Percentiles rank a stretch among this genome's conserved stretches.
These are phyloP conservation scores for Retiboletus flavoniger DNA, from an alignment of 1,284 basidiomycete genomes.

Conservation along the genomic window DNA sequence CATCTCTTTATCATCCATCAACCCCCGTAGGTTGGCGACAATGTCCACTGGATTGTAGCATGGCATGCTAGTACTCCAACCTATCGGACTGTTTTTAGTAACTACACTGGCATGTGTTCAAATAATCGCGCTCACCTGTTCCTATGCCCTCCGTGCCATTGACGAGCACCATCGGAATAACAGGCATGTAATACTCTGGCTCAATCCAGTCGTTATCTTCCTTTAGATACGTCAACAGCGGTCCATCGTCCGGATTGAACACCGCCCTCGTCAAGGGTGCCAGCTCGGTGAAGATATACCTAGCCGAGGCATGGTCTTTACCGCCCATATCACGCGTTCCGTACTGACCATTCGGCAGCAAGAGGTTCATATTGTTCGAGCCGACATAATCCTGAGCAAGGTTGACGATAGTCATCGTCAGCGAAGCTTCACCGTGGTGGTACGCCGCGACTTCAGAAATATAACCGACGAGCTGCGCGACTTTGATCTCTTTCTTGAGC, in stretches of 20 bases:
- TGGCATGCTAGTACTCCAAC: constrained; percentile 95
- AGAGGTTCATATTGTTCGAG: constrained; percentile 93
- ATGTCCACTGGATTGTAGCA: constrained; percentile 94
- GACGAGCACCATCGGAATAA: constrained; percentile 86
- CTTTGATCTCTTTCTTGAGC: constrained; percentile 92
- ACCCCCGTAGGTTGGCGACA: constrained; percentile 80
- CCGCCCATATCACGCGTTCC: constrained; percentile 91
- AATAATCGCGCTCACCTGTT: constrained; percentile 60
- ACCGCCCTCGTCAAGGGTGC: constrained; percentile 76
- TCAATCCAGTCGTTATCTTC: constrained; percentile 92
- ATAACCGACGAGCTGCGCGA: constrained; percentile 94
- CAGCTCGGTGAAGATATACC: constrained; percentile 94
- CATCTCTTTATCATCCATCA: constrained; percentile 86
- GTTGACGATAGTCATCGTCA: constrained; percentile 89
- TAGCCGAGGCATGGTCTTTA: constrained; percentile 93
- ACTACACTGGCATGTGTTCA: constrained; percentile 5
- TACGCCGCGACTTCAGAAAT: constrained; percentile 93
- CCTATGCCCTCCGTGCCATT: constrained; percentile 99
- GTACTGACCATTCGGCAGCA: constrained; percentile 93
- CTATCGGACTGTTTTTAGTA: constrained; percentile 38
- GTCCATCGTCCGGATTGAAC: constrained; percentile 86
- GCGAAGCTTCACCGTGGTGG: constrained; percentile 92
- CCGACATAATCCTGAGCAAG: constrained; percentile 95
- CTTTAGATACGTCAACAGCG: constrained; percentile 78
- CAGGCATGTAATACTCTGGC: constrained; percentile 93